Percentiles rank a stretch among this genome's conserved stretches.
These are phyloP conservation scores for Cladorrhinum samala DNA, from an alignment of 495 filamentous ascomycete species.

Conservation along the genomic window DNA sequence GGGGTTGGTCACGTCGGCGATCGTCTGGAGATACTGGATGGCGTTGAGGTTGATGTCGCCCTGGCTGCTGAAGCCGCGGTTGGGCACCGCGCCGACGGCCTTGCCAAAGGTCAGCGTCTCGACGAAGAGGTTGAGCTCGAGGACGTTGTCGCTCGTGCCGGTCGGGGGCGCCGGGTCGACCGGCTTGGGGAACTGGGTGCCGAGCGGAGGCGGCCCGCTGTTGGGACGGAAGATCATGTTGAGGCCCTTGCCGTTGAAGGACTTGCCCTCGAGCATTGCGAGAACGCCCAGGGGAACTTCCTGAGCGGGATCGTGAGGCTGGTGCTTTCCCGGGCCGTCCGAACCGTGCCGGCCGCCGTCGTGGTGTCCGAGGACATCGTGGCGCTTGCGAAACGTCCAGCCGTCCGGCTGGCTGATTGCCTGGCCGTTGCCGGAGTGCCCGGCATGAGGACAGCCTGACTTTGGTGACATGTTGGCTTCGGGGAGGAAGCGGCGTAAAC, in stretches of 20 bases:
- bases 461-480: no score
- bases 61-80: neutral
- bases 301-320: neutral
- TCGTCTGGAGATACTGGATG: neutral
- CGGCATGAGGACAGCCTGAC: no score
- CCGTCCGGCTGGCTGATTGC: no score
- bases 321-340: no score
- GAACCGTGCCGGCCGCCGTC: no score
- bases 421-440: no score
- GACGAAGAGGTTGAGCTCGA: neutral
- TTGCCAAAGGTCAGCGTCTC: neutral
- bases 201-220: neutral
- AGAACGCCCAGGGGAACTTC: neutral
- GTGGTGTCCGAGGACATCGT: no score
- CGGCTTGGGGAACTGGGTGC: neutral
- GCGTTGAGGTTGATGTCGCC: slow-evolving; percentile 1
- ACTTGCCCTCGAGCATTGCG: neutral
- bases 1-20: neutral
- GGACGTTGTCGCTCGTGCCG: neutral
- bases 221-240: slow-evolving; percentile 1
- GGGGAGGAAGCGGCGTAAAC: no score
- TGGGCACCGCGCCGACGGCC: neutral
- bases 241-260: neutral
- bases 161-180: neutral
- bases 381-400: no score